Percentiles rank a stretch among this genome's conserved stretches.
Conservation (phyloP, 1,284 basidiomycete genomes). For the Retiboletus fuscus region DNA sequence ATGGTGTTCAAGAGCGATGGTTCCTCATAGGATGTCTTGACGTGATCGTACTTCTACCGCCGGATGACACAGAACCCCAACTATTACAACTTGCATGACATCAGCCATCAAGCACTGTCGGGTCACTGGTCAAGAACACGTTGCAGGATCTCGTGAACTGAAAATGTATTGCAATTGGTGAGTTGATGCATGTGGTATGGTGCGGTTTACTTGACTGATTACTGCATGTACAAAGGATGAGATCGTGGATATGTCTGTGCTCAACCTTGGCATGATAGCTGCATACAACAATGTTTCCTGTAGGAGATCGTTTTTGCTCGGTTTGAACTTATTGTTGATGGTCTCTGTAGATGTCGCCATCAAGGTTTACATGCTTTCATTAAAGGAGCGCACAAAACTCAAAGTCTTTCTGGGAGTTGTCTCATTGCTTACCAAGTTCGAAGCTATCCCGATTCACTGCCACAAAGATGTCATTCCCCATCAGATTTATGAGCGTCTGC, state of each 20-base stretch:
- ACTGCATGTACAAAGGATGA: constrained; percentile 74
- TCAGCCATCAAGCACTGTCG: constrained; percentile 92
- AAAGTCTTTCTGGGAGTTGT: constrained; percentile 74
- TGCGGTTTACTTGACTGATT: constrained; percentile 13
- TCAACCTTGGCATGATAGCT: constrained; percentile 97
- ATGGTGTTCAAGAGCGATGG: too few relatives aligned
- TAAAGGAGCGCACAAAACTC: constrained; percentile 97
- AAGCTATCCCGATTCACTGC: constrained; percentile 92
- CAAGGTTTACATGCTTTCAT: constrained; percentile 95
- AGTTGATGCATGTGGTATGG: background rate
- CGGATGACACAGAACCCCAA: constrained; percentile 97
- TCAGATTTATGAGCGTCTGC: too few relatives aligned
- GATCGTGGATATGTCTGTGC: constrained; percentile 88
- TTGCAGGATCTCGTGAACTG: constrained; percentile 91
- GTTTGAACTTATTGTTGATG: background rate
- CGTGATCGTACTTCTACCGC: too few relatives aligned
- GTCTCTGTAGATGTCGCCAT: constrained; percentile 84
- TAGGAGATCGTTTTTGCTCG: constrained; percentile 50
- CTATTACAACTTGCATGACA: constrained; percentile 90
- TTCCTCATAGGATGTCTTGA: constrained; percentile 62
- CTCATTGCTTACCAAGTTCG: constrained; percentile 80
- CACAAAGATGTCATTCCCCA: constrained; percentile 74
- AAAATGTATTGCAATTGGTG: constrained; percentile 94
- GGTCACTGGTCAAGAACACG: constrained; percentile 92
- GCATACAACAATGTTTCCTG: constrained; percentile 93